Conservation (phyloP, 139 green algal species). For the Eudorina sp. region DNA sequence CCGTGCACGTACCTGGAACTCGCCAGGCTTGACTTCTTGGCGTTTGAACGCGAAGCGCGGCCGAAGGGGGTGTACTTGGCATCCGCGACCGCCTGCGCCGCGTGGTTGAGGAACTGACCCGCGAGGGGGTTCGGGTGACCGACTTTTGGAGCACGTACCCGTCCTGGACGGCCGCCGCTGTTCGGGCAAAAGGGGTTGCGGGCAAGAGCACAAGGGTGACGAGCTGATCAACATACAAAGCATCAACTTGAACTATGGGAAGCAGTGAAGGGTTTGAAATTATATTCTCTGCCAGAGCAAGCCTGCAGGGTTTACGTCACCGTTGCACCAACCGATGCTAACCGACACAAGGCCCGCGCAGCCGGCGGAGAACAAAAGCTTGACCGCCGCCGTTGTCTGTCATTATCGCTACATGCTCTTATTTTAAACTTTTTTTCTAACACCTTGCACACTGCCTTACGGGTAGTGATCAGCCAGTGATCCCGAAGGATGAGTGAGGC, state of each 20-base stretch:
- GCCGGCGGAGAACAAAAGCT: no score
- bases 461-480: constrained; percentile 87
- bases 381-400: no score
- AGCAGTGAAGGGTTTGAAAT: no score
- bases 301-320: no score
- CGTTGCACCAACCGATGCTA: no score
- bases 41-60: constrained; percentile 88
- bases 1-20: constrained; percentile 74
- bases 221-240: no score
- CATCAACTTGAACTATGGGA: no score
- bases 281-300: no score
- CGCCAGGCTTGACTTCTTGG: constrained; percentile 68
- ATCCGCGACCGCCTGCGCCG: constrained; percentile 66
- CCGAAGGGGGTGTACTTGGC: constrained; percentile 66
- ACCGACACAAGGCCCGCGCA: no score
- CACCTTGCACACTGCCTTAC: not conserved
- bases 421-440: not conserved
- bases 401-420: no score
- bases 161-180: constrained; percentile 94
- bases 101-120: constrained; percentile 77
- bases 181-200: not conserved
- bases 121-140: constrained; percentile 76
- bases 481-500: constrained; percentile 79
- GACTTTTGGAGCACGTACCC: constrained; percentile 93
- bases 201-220: no score